Evolutionary conservation across 1,284 basidiomycete genomes (phyloP), one percentile per base, ranked within the genome.

Genomic region (Lentinus polychrous): DNA sequence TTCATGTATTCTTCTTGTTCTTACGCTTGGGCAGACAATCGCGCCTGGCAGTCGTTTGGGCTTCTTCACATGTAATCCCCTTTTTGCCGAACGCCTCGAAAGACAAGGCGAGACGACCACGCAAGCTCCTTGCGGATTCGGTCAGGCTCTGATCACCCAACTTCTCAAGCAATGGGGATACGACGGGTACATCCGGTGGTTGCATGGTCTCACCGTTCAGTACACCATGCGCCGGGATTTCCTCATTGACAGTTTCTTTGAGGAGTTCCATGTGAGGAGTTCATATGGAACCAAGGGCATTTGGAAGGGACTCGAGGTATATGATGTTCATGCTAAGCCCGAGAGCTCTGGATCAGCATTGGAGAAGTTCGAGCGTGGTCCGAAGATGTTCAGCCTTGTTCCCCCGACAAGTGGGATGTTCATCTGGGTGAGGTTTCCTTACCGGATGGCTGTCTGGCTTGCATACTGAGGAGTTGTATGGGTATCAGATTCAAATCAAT

Each of bases 1-100:
- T 20, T 41, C 7, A n/a, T 20, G 7, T 24, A 12, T 12, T 44
- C 27, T 27, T 27, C 36, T n/a, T n/a, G n/a, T n/a, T n/a, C n/a
- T n/a, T n/a, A n/a, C n/a, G n/a, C n/a, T n/a, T n/a, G n/a, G n/a
- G n/a, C n/a, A 55, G 83, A 87, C 81, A 1, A 78, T 91, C 46
- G 85, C 83, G 1, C 89, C 88, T 2, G 90, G 89, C 1, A 78
- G 78, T 46, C 78, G 89, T 5, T 66, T 91, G 10, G 89, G 90
- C 1, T 92, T 83, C 83, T 84, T 86, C 60, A 91, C 87, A 0
- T 83, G 79, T 59, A 80, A 78, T 57, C 76, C 82, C 7, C 24
- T 78, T 36, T 83, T 87, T 59, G 81, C 83, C 8, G 89, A 92
- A 59, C 73, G 85, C 22, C 63, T 92, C n/a, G 81, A 86, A 54